Evolutionary conservation across 768 basidiomycete genomes (phyloP).

Genomic region (Auricularia heimuer): DNA sequence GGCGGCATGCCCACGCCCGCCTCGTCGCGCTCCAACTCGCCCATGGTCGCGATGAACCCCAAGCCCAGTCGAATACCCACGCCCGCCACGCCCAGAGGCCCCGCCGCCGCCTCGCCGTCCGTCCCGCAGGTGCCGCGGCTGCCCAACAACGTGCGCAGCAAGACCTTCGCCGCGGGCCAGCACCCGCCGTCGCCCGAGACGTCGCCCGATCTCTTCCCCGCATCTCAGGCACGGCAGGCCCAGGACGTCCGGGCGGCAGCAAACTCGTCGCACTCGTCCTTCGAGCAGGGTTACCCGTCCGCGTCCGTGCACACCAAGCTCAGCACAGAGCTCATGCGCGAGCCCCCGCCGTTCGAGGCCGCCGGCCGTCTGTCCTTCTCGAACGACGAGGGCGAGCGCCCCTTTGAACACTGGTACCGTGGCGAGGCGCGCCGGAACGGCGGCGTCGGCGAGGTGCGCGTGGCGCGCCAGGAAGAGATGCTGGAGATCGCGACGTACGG

Average conservation of each 20-base stretch:
- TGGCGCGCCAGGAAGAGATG: slow-evolving; percentile 73
- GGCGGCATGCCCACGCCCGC: slow-evolving; percentile 26
- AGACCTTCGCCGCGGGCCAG: background rate
- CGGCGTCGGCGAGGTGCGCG: slow-evolving; percentile 75
- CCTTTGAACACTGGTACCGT: slow-evolving; percentile 86
- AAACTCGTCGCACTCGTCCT: background rate
- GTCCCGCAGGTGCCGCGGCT: slow-evolving; percentile 3
- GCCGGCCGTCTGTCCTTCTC: background rate
- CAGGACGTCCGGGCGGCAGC: background rate
- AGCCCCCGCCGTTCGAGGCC: slow-evolving; percentile 8
- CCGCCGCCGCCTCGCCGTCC: slow-evolving; percentile 5
- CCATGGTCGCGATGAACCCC: slow-evolving; percentile 17
- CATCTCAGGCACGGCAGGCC: background rate
- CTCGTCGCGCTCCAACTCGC: slow-evolving; percentile 32
- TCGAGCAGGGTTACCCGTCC: background rate
- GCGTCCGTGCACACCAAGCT: background rate
- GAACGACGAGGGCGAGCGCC: slow-evolving; percentile 64
- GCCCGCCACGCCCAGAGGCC: background rate
- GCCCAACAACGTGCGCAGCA: slow-evolving; percentile 3
- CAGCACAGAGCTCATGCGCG: slow-evolving; percentile 6
- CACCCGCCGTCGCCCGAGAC: slow-evolving; percentile 10
- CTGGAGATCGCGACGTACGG: slow-evolving; percentile 81
- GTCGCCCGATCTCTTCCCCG: slow-evolving; percentile 8
- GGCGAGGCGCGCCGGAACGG: slow-evolving; percentile 81
- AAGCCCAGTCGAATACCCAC: slow-evolving; percentile 41